Base-by-base conservation (phyloP, 352 stramenopile genomes). In the Phytophthora pisi region DNA sequence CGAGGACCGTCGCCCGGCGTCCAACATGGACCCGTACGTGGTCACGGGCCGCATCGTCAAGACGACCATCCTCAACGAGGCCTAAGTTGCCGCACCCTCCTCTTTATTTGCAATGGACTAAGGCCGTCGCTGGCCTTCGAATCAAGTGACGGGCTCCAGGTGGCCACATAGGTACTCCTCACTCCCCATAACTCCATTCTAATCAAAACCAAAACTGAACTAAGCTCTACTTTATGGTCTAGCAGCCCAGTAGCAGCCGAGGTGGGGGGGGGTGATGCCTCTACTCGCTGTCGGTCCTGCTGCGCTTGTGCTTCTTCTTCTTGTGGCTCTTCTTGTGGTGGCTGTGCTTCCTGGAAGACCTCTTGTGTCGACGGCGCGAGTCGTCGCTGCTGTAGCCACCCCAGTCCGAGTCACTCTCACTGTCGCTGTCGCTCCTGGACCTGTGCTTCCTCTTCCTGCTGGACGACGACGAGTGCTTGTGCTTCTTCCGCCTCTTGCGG, bases 1-100 rank as follows among this genome's bases (percentile, higher is more conserved):
- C 72, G 97, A 99, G 82, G 97, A 99, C 81, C 92, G 97, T 71
- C 91, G 97, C 64, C 97, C 97, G 38, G 90, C 95, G 46, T 99
- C 97, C 74, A 99, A 99, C 88, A 97, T 97, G 84, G 97, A 99
- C 88, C 97, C 97, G 57, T 99, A 99, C 84, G 81, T 99, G 52
- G 97, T 99, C 13, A 99, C 95, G 7, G 72, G 86, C 69, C 98
- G 97, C 80, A 98, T 99, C 71, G 94, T 99, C 86, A 90, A 97
- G 78, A 99, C 96, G 54, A 98, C 97, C 57, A 91, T 98, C 61
- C 68, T 95, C 13, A 75, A 93, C 66, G 85, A 95, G 66, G 79
- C 78, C 23, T 89, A 88, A 81, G 52, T 57, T 51, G 28, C 5
- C 16, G 28, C n/a, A 47, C 24, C 8, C 20, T 43, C 8, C 58